phyloP scores from a whole-genome alignment of 1,284 basidiomycete genomes.

The Schizophyllum commune region DNA sequence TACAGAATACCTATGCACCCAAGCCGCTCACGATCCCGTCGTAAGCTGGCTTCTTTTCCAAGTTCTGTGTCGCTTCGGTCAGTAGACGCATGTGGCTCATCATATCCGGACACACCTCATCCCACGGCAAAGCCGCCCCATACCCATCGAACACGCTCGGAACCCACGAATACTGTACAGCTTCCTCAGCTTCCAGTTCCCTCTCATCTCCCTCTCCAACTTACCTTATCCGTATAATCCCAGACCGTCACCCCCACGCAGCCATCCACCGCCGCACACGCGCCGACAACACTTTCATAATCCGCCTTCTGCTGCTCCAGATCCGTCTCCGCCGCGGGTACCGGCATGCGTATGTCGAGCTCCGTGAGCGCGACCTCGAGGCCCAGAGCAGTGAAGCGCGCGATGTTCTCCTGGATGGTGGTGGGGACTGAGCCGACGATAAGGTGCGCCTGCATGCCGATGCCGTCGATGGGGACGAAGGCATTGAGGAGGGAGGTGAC shows the following conservation, averaged over 20 bases:
- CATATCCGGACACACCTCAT: constrained; percentile 24
- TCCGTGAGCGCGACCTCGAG: constrained; percentile 55
- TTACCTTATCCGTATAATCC: constrained; percentile 44
- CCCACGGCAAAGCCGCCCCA: constrained; percentile 43
- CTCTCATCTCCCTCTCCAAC: background rate
- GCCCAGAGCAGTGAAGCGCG: constrained; percentile 42
- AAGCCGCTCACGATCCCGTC: constrained; percentile 31
- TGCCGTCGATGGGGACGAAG: constrained; percentile 47
- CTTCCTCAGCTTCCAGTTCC: background rate
- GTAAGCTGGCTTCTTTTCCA: constrained; percentile 32
- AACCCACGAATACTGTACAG: constrained; percentile 42
- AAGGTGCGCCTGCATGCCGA: constrained; percentile 48
- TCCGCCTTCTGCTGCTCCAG: constrained; percentile 47
- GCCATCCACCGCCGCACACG: constrained; percentile 40
- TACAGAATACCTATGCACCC: background rate
- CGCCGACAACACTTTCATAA: constrained; percentile 44
- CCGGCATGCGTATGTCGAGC: constrained; percentile 50
- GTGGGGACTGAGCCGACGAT: constrained; percentile 42
- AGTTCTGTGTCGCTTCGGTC: constrained; percentile 18
- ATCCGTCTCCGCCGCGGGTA: constrained; percentile 37
- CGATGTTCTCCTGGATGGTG: constrained; percentile 34
- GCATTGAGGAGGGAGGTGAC: constrained; percentile 36
- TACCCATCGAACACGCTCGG: constrained; percentile 41
- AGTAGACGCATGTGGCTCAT: background rate
- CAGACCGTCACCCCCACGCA: constrained; percentile 50